Base-by-base conservation (phyloP, 441 rosid genomes). In the Pelargonium myrrhifolium region DNA sequence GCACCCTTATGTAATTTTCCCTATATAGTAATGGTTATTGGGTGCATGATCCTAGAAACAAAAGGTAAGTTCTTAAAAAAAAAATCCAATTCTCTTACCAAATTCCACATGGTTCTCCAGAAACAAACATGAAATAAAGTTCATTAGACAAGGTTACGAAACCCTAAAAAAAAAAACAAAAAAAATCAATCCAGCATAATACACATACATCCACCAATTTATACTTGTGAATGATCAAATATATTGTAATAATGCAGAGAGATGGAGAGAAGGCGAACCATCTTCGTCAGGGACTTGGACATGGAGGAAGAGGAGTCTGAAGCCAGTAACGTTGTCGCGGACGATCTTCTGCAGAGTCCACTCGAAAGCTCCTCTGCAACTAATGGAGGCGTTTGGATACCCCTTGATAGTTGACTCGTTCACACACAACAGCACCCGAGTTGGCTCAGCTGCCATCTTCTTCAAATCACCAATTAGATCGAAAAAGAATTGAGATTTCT, bases 221-320 rank as follows among this genome's bases (percentile, higher is more conserved):
- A 51, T 51, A 5, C 7, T n/a, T 14, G 58, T 20, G n/a, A 51
- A n/a, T 15, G 58, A 51, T 14, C 20, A 7, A 53, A 65, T 45
- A 72, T 10, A 68, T 35, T 43, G 4, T 68, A 40, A 15, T 3
- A 15, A 77, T 17, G 35, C 11, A 24, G 22, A 58, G 66, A 42
- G 55, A 67, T n/a, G 12, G 63, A 68, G 73, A 73, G 75, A 65
- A 61, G 58, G 67, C 24, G 70, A 68, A 93, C 97, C 98, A 76
- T 93, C 95, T 83, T 86, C 95, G 74, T 90, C 96, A 12, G 88
- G 93, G 65, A 89, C 93, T 84, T 90, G 98, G 40, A 87, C 97
- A 53, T 89, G 97, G 74, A 93, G 92, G 79, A 93, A 89, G 53
- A 90, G 93, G 68, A 93, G 85, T 78, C 76, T 89, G 84, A 89